Evolutionary conservation across 352 stramenopile genomes (phyloP), one percentile per base, ranked within the genome.

Genomic region (Pythium aquatile): DNA sequence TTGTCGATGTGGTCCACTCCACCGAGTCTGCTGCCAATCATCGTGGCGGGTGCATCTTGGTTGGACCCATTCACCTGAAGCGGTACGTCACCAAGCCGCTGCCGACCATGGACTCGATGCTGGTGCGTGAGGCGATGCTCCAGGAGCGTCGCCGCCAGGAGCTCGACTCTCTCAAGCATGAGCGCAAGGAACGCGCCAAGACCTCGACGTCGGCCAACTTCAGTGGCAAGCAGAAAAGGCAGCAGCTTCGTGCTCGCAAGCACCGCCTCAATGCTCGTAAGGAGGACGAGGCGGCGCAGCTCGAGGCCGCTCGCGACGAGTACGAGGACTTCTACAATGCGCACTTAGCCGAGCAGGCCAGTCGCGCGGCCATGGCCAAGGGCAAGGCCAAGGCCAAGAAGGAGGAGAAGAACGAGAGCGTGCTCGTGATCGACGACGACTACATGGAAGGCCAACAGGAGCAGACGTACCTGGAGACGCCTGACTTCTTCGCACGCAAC

Each of bases 191-290:
- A 60, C 83, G 82, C 39, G 71, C 69, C 17, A 89, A 88, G 62
- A 83, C 72, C 1, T 83, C 77, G 1, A 65, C 60, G 33, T 78
- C 74, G 48, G 72, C 74, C 56, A 88, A 76, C 46, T 94, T 94
- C 58, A 94, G 85, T 54, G 85, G 85, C 67, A 94, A 94, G 69
- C 81, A 94, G 70, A 94, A 94, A 70, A 94, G 91, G 64, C 74
- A 87, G 63, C 85, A 94, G 69, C 71, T 94, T 48, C 85, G 85
- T 26, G 83, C 83, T 13, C 85, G 83, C 63, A 94, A 94, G 73
- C 81, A 91, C 79, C 83, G 85, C 5, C 56, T 94, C 30, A 77
- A 79, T 32, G 77, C 71, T 30, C 85, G 85, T 52, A 81, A 77
- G 60, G 80, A 90, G 17, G 75, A 91, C 48, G 76, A 76, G 26